A percentile compares a stretch with the other conserved stretches of the same genome.
Evolutionary conservation across 2,329 filamentous ascomycete genomes (phyloP).

Genomic region (Cyphellophora attinorum): DNA sequence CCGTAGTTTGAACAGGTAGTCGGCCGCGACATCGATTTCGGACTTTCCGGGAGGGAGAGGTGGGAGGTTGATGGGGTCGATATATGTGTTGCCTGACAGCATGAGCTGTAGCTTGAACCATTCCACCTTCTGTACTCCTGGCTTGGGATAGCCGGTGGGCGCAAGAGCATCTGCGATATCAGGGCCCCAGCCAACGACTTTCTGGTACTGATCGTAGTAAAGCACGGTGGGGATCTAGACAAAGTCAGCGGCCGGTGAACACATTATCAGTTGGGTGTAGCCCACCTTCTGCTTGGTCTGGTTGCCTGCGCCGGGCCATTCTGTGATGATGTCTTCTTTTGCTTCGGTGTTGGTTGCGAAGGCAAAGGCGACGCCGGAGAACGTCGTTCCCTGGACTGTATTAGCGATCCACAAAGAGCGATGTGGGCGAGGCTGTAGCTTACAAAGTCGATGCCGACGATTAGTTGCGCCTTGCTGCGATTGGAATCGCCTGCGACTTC

Average conservation of each 20-base stretch:
- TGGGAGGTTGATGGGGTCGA: slow-evolving; percentile 96
- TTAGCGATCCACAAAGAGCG: background rate
- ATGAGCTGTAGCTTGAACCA: slow-evolving; percentile 99
- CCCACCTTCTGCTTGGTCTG: slow-evolving; percentile 96
- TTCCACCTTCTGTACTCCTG: slow-evolving; percentile 95
- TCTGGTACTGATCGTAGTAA: slow-evolving; percentile 99
- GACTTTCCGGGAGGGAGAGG: slow-evolving; percentile 96
- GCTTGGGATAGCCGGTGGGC: slow-evolving; percentile 94
- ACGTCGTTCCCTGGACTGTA: slow-evolving; percentile 70
- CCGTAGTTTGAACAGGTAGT: slow-evolving; percentile 96
- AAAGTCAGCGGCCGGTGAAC: too few relatives aligned
- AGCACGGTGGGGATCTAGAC: slow-evolving; percentile 94
- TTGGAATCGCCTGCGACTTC: slow-evolving; percentile 76
- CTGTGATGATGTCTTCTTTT: slow-evolving; percentile 96
- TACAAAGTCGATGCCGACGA: slow-evolving; percentile 98
- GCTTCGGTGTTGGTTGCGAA: slow-evolving; percentile 94
- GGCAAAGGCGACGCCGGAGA: slow-evolving; percentile 90
- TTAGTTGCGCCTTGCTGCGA: slow-evolving; percentile 89
- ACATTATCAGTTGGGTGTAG: background rate
- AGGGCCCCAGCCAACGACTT: slow-evolving; percentile 98
- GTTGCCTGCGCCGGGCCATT: slow-evolving; percentile 96
- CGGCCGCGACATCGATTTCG: slow-evolving; percentile 97
- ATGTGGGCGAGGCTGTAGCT: slow-evolving; percentile 25
- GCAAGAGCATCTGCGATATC: slow-evolving; percentile 96
- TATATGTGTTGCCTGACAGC: slow-evolving; percentile 97